A percentile compares a stretch with the other conserved stretches of the same genome.
These are phyloP conservation scores for Verticillium dahliae DNA, from an alignment of 2,329 filamentous ascomycete genomes.

Conservation along the genomic window DNA sequence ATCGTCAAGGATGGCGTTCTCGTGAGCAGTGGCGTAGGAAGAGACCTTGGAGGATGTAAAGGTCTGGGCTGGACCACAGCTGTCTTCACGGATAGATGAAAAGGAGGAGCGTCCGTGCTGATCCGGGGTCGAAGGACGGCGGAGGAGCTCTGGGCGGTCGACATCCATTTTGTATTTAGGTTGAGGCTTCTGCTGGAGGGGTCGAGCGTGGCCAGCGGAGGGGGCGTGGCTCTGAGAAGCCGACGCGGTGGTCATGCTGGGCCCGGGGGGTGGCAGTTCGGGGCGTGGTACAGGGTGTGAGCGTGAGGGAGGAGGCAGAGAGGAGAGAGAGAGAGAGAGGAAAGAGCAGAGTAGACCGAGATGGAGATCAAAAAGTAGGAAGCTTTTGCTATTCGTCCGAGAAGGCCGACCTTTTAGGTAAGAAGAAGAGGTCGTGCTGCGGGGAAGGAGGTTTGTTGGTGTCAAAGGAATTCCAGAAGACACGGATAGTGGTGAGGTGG, in stretches of 20 bases:
- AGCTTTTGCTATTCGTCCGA: conserved; percentile 4
- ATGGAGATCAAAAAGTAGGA: conserved; percentile 8
- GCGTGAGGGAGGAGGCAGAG: background rate
- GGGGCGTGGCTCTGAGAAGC: conserved; percentile 24
- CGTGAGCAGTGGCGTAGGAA: conserved; percentile 43
- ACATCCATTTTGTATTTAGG: conserved; percentile 20
- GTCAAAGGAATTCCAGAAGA: conserved; percentile 14
- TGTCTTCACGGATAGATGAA: conserved; percentile 56
- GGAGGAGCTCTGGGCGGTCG: conserved; percentile 14
- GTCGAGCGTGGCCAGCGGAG: conserved; percentile 14
- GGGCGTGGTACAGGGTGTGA: background rate
- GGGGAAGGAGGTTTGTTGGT: conserved; percentile 27
- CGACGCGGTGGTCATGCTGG: conserved; percentile 30
- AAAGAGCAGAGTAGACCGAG: conserved; percentile 1
- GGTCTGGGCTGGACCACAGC: conserved; percentile 52
- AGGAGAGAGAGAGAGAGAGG: background rate
- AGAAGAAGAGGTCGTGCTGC: conserved; percentile 31
- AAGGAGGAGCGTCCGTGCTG: conserved; percentile 47
- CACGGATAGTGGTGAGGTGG: conserved; percentile 7
- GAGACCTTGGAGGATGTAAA: conserved; percentile 59
- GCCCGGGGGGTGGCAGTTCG: conserved; percentile 8
- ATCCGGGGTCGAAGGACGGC: conserved; percentile 22
- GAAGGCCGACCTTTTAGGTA: conserved; percentile 35
- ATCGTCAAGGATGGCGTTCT: conserved; percentile 43
- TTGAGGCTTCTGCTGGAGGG: conserved; percentile 5